Evolutionary conservation across 768 basidiomycete species (phyloP).

Genomic region (Serendipita vermifera): DNA sequence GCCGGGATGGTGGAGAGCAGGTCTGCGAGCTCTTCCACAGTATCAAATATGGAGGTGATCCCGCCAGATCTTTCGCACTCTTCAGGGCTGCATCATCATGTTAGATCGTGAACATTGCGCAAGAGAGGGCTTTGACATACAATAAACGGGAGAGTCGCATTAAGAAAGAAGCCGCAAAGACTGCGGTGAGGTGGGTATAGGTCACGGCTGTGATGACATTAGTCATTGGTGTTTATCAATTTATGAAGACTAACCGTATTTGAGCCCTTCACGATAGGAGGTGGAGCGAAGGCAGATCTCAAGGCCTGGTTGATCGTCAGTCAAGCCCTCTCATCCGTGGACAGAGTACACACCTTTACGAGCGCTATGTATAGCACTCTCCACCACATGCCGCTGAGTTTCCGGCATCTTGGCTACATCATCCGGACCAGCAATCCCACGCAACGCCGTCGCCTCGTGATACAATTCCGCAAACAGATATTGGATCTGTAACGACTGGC

Average conservation of each 20-base stretch:
- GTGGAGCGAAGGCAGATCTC: constrained; percentile 77
- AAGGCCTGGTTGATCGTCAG: not conserved
- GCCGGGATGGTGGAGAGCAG: constrained; percentile 83
- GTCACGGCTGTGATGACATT: constrained; percentile 43
- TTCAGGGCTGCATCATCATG: constrained; percentile 43
- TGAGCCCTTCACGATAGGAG: constrained; percentile 81
- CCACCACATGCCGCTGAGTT: constrained; percentile 64
- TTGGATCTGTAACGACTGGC: constrained; percentile 77
- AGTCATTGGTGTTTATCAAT: constrained; percentile 1
- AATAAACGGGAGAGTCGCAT: constrained; percentile 78
- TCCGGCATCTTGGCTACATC: constrained; percentile 76
- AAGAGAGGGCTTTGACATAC: constrained; percentile 33
- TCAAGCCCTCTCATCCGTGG: not conserved
- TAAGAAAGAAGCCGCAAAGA: constrained; percentile 84
- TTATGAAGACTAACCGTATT: constrained; percentile 49
- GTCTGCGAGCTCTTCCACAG: constrained; percentile 64
- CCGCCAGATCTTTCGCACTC: constrained; percentile 43
- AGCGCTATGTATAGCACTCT: constrained; percentile 74
- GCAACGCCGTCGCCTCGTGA: constrained; percentile 69
- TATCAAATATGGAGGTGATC: constrained; percentile 52
- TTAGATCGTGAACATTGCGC: not conserved
- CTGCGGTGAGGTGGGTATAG: constrained; percentile 84
- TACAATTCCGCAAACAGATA: constrained; percentile 76
- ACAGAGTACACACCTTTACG: constrained; percentile 39
- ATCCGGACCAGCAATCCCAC: constrained; percentile 72